phyloP scores from a whole-genome alignment of 2,329 filamentous ascomycete genomes.

The Phoma herbarum region DNA sequence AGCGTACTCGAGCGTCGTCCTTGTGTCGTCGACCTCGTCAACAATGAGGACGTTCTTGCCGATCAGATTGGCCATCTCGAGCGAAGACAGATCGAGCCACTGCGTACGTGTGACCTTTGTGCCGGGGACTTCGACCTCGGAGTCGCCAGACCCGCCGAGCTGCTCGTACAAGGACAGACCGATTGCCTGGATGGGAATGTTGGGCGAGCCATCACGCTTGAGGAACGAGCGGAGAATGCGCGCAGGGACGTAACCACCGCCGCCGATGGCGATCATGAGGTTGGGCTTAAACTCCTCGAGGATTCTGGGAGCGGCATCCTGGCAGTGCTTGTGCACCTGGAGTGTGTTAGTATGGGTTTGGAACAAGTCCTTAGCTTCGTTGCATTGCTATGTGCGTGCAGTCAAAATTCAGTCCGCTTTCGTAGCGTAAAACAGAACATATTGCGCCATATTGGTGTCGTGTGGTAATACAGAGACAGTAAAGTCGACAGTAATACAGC shows the following conservation, averaged over 20 bases:
- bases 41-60: constrained; percentile 93
- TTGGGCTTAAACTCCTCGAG: constrained; percentile 88
- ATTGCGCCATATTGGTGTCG: not conserved
- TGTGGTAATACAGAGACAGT: not conserved
- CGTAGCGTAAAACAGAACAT: not conserved
- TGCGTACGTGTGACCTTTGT: constrained; percentile 97
- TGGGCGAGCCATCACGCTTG: constrained; percentile 83
- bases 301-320: constrained; percentile 81
- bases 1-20: constrained; percentile 92
- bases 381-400: not conserved
- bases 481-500: constrained; percentile 6
- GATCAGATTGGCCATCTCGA: constrained; percentile 88
- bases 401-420: not conserved
- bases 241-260: constrained; percentile 95
- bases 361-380: not conserved
- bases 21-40: constrained; percentile 94
- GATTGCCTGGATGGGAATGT: constrained; percentile 99
- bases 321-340: constrained; percentile 97
- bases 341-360: constrained; percentile 14
- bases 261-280: constrained; percentile 98
- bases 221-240: constrained; percentile 96
- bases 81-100: constrained; percentile 90
- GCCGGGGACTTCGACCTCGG: constrained; percentile 77
- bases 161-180: constrained; percentile 96
- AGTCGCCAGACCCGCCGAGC: constrained; percentile 70